Conservation (phyloP, 2,329 filamentous ascomycete species). For the Botryosphaeria dothidea region DNA sequence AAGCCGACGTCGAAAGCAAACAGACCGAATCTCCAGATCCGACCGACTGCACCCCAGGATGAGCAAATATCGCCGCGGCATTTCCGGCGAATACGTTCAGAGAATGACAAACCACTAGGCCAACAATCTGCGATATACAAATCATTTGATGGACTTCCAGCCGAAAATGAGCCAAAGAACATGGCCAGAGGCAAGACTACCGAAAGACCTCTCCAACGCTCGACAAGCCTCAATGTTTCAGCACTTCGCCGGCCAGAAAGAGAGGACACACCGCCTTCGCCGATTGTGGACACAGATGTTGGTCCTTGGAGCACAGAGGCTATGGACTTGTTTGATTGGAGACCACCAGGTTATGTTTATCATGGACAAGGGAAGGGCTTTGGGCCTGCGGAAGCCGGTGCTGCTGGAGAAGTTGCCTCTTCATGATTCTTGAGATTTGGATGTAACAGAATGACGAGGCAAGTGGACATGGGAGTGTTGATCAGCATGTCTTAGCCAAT, state of each 20-base stretch:
- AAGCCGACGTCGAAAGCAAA: neutral
- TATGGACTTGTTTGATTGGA: slow-evolving; percentile 64
- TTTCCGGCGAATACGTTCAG: slow-evolving; percentile 19
- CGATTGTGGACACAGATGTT: slow-evolving; percentile 53
- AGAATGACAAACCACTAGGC: neutral
- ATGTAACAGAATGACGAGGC: neutral
- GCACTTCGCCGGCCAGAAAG: neutral
- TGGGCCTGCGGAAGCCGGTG: neutral
- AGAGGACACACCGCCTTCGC: slow-evolving; percentile 38
- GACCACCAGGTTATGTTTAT: slow-evolving; percentile 45
- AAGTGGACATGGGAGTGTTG: too few relatives aligned
- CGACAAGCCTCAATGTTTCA: neutral
- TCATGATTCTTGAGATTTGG: neutral
- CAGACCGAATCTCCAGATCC: neutral
- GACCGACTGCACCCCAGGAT: neutral
- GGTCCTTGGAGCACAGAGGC: slow-evolving; percentile 72
- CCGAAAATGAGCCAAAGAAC: neutral
- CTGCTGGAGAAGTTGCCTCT: neutral
- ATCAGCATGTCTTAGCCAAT: too few relatives aligned
- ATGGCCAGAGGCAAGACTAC: neutral
- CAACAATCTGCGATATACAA: neutral
- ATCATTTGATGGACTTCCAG: neutral
- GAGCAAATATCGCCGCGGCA: neutral
- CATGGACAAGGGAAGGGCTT: slow-evolving; percentile 21
- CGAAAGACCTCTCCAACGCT: neutral